A percentile compares a stretch with the other conserved stretches of the same genome.
Conservation (phyloP, 768 basidiomycete species). For the Xerocomellus intermedius region DNA sequence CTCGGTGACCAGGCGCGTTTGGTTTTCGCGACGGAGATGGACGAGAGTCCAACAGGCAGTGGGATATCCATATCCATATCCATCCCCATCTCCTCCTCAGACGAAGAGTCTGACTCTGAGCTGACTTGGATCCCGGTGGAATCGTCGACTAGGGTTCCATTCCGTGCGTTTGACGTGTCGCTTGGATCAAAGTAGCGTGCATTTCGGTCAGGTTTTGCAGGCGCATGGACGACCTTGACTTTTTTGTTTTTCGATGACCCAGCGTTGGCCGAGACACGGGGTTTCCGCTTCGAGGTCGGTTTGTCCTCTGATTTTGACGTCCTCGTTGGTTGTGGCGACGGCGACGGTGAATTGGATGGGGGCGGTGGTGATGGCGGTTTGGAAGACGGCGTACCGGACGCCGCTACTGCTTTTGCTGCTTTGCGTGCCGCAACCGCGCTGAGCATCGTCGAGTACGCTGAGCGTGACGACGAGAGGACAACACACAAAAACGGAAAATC, state of each 20-base stretch:
- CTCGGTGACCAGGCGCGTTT: constrained; percentile 62
- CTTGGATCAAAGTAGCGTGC: constrained; percentile 35
- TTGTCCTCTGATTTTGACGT: constrained; percentile 13
- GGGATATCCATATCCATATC: constrained; percentile 19
- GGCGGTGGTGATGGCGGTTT: constrained; percentile 10
- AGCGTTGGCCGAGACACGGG: constrained; percentile 25
- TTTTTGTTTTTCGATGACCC: constrained; percentile 29
- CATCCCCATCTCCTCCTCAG: constrained; percentile 25
- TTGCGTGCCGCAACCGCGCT: constrained; percentile 75
- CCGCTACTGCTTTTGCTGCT: constrained; percentile 44
- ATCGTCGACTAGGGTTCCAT: constrained; percentile 27
- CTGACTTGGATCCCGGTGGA: constrained; percentile 35
- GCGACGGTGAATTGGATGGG: constrained; percentile 4
- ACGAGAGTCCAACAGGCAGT: constrained; percentile 9
- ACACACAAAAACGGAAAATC: constrained; percentile 3
- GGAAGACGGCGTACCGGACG: constrained; percentile 13
- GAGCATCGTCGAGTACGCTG: constrained; percentile 43
- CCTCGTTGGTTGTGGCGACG: constrained; percentile 7
- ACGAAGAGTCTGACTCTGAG: constrained; percentile 30
- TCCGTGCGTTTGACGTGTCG: constrained; percentile 35
- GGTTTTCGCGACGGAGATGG: constrained; percentile 14
- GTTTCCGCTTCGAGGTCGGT: constrained; percentile 46
- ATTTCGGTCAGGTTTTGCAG: constrained; percentile 17
- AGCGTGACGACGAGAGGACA: background rate
- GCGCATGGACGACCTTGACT: constrained; percentile 27